A percentile compares a stretch with the other conserved stretches of the same genome.
Evolutionary conservation across 2,329 filamentous ascomycete genomes (phyloP).

Genomic region (Fusarium albosuccineum): DNA sequence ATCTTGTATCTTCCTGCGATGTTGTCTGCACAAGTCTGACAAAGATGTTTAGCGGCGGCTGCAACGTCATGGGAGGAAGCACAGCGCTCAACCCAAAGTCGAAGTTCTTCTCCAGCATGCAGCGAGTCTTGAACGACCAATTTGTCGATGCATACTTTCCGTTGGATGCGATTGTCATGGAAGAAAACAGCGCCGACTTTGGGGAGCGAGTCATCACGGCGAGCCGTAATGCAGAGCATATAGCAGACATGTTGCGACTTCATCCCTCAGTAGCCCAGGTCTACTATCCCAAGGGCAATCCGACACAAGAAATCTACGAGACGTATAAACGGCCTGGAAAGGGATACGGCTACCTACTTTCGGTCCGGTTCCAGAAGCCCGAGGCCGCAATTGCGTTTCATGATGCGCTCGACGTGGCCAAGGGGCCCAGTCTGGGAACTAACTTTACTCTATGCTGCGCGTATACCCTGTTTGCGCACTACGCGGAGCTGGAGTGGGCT

Average conservation of each 20-base stretch:
- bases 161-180: constrained; percentile 48
- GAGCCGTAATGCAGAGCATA: constrained; percentile 44
- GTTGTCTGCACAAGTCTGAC: constrained; percentile 65
- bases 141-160: constrained; percentile 43
- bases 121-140: constrained; percentile 33
- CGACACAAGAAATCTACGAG: constrained; percentile 51
- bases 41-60: constrained; percentile 67
- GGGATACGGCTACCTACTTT: constrained; percentile 66
- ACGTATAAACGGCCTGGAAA: constrained; percentile 52
- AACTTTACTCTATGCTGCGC: constrained; percentile 59
- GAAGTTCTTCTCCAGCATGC: constrained; percentile 49
- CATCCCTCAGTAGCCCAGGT: constrained; percentile 47
- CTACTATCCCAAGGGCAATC: constrained; percentile 57
- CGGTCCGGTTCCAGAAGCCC: constrained; percentile 59
- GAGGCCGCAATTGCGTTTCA: constrained; percentile 59
- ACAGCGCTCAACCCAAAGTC: constrained; percentile 59
- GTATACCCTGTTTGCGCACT: constrained; percentile 58
- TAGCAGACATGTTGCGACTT: constrained; percentile 44
- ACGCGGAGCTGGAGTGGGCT: constrained; percentile 53
- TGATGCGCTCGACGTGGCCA: constrained; percentile 60
- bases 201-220: constrained; percentile 49
- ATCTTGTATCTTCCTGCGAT: constrained; percentile 62
- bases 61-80: constrained; percentile 66
- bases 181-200: constrained; percentile 56
- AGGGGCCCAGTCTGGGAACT: constrained; percentile 65